Base-by-base conservation (phyloP, 2,329 filamentous ascomycete species). In the Alternaria alternata region DNA sequence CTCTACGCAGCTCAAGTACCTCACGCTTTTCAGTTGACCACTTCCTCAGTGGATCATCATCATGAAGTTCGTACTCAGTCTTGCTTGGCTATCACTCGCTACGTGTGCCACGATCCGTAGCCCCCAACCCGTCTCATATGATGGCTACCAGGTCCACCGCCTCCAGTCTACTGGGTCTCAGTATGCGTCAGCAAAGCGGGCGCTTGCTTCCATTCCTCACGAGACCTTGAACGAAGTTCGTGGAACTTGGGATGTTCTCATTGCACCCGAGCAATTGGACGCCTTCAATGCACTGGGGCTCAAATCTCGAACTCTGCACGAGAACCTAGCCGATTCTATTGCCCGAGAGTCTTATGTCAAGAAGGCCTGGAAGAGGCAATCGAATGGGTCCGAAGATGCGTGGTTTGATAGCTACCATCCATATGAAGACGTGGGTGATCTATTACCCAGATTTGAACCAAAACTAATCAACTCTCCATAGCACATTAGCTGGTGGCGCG, bases 321-420 rank as follows among this genome's bases (percentile, higher is more conserved):
- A 78, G 32, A 74, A 84, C 66, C 73, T 84, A 6, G 81, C 81
- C 16, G 44, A 63, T n/a, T 78, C 80, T 2, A 84, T 84, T 58
- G 70, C 71, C 11, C 73, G 70, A 36, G 81, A 83, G 56, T 69
- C 66, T n/a, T 57, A 66, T 20, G 58, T 66, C 5, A 89, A 70
- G 85, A 86, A 8, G 9, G 51, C 36, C 2, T 69, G 66, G 66
- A 73, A 71, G 60, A 65, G 72, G 24, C 63, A 74, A 34, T 48
- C 61, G 7, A 64, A 69, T 24, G 51, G 53, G 8, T 61, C 67
- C 0, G 59, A 62, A 9, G 65, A 64, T 32, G 57, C 64, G 2
- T 77, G 74, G 73, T 77, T 74, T 49, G 69, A 74, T 48, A 69
- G 69, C 46, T 76, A 77, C 49, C 75, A 77, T 41, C 59, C 69